Conservation (phyloP, 768 basidiomycete genomes). For the Suillus americanus region DNA sequence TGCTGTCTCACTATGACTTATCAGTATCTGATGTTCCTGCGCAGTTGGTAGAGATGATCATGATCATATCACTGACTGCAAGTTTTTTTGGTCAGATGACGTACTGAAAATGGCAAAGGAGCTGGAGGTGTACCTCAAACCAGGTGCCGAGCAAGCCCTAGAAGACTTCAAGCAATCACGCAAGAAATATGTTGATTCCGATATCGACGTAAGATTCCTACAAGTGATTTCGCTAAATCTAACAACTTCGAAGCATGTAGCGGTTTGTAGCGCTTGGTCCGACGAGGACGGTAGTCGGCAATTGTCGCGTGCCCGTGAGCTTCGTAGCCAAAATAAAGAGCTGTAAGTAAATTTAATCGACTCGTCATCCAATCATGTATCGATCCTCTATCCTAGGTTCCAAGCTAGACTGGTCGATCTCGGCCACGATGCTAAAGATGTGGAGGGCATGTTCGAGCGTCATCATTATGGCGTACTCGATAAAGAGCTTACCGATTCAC, state of each 20-base stretch:
- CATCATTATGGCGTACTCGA: neutral
- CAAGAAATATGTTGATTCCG: slow-evolving; percentile 9
- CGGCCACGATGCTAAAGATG: neutral
- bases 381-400: neutral
- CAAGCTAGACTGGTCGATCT: neutral
- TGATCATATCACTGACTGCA: slow-evolving; percentile 20
- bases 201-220: neutral
- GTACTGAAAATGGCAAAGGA: slow-evolving; percentile 22
- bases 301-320: neutral
- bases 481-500: slow-evolving; percentile 1
- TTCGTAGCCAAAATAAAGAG: neutral
- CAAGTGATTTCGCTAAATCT: neutral
- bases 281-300: neutral
- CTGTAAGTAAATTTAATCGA: neutral
- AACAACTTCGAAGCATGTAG: neutral
- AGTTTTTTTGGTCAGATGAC: slow-evolving; percentile 35
- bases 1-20: neutral
- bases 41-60: slow-evolving; percentile 30
- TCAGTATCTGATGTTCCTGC: neutral
- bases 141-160: slow-evolving; percentile 25
- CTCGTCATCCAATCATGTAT: neutral
- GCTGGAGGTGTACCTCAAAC: slow-evolving; percentile 15
- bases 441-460: neutral
- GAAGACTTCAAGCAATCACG: slow-evolving; percentile 24
- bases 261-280: neutral